Evolutionary conservation across 2,329 filamentous ascomycete genomes (phyloP).

Genomic region (Colletotrichum cuscutae): DNA sequence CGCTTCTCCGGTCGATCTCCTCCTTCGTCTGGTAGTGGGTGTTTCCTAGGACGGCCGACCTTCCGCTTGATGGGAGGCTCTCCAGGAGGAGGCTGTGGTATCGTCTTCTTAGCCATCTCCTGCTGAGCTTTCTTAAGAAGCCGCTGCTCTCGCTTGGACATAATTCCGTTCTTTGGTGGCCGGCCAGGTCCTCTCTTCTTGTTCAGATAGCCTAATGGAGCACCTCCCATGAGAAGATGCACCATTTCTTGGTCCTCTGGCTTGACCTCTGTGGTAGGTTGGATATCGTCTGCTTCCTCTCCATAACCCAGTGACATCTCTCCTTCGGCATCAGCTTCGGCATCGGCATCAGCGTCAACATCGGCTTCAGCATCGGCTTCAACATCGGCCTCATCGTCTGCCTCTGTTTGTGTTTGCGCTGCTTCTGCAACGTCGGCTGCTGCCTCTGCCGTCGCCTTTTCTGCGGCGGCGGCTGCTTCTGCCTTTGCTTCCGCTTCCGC

Average conservation of each 20-base stretch:
- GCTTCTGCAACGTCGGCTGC: conserved; percentile 33
- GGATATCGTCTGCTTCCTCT: conserved; percentile 32
- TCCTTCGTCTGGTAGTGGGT: conserved; percentile 67
- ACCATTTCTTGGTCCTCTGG: conserved; percentile 46
- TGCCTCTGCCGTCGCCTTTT: conserved; percentile 37
- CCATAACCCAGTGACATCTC: conserved; percentile 38
- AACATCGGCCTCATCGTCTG: conserved; percentile 41
- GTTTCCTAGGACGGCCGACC: conserved; percentile 72
- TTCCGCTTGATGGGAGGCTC: conserved; percentile 70
- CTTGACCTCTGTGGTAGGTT: conserved; percentile 37
- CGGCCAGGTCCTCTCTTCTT: conserved; percentile 82
- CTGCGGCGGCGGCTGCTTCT: conserved; percentile 37
- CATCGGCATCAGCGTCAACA: conserved; percentile 41
- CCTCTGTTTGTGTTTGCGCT: conserved; percentile 32
- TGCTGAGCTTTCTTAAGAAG: conserved; percentile 69
- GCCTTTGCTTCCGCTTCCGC: conserved; percentile 41
- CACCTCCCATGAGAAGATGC: conserved; percentile 47
- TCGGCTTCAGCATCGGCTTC: conserved; percentile 43
- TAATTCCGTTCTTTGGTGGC: conserved; percentile 84
- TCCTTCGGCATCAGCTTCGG: conserved; percentile 41
- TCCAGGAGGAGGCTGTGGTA: conserved; percentile 56
- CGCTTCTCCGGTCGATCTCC: conserved; percentile 69
- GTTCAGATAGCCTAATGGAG: conserved; percentile 14
- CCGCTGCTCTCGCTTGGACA: conserved; percentile 81
- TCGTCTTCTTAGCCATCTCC: conserved; percentile 62